phyloP scores from a whole-genome alignment of 805 yeast genomes.

The Lachancea meyersii region DNA sequence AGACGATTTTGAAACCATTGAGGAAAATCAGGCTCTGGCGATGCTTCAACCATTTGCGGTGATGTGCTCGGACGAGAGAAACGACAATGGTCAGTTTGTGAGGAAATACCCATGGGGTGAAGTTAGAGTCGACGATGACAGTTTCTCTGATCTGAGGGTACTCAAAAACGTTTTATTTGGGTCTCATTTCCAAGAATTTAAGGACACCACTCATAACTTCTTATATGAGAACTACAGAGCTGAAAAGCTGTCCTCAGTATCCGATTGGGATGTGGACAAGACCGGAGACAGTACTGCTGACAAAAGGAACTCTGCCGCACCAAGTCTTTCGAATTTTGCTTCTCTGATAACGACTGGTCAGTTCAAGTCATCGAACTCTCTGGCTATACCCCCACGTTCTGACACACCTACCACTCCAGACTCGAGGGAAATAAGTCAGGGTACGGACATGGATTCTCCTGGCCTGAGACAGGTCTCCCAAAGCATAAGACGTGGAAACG shows the following conservation, averaged over 20 bases:
- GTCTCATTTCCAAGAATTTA: slow-evolving; percentile 74
- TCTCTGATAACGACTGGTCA: slow-evolving; percentile 32
- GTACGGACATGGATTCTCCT: slow-evolving; percentile 24
- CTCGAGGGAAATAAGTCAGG: slow-evolving; percentile 3
- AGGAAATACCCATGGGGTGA: slow-evolving; percentile 76
- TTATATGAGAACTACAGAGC: slow-evolving; percentile 76
- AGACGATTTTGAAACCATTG: slow-evolving; percentile 61
- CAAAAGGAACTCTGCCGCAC: slow-evolving; percentile 30
- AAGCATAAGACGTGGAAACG: slow-evolving; percentile 35
- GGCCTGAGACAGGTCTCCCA: slow-evolving; percentile 36
- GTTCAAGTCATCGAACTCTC: slow-evolving; percentile 29
- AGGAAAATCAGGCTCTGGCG: slow-evolving; percentile 59
- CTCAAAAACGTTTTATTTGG: slow-evolving; percentile 70
- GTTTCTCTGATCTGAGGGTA: slow-evolving; percentile 46
- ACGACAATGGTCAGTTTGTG: slow-evolving; percentile 50
- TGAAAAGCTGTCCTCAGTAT: slow-evolving; percentile 59
- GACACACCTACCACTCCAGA: slow-evolving; percentile 25
- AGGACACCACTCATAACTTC: slow-evolving; percentile 72
- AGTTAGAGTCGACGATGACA: slow-evolving; percentile 45
- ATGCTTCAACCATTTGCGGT: slow-evolving; percentile 72
- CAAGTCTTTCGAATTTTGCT: slow-evolving; percentile 34
- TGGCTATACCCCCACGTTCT: slow-evolving; percentile 19
- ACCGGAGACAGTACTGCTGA: slow-evolving; percentile 9
- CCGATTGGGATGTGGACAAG: slow-evolving; percentile 25
- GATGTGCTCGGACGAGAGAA: slow-evolving; percentile 56